A percentile compares a stretch with the other conserved stretches of the same genome.
These are phyloP conservation scores for Helminthosporium solani DNA, from an alignment of 2,329 filamentous ascomycete genomes.

Conservation along the genomic window DNA sequence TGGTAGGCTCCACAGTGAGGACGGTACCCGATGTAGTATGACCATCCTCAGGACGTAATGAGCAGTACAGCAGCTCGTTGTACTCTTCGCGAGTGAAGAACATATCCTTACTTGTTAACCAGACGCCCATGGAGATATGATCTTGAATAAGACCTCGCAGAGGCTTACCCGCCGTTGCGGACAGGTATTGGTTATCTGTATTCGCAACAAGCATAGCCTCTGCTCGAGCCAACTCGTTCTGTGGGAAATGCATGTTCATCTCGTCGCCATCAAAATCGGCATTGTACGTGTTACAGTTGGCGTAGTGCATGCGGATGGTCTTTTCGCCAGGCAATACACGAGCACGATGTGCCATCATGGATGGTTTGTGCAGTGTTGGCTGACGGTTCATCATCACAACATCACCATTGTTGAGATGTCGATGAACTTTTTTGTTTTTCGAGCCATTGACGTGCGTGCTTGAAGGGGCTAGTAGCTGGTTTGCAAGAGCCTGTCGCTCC, in stretches of 20 bases:
- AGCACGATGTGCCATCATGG: slow-evolving; percentile 97
- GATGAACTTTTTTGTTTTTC: slow-evolving; percentile 92
- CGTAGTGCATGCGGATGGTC: slow-evolving; percentile 99
- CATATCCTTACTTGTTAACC: slow-evolving; percentile 85
- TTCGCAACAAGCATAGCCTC: slow-evolving; percentile 93
- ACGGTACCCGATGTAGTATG: slow-evolving; percentile 83
- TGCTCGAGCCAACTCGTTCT: slow-evolving; percentile 90
- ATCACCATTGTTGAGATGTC: slow-evolving; percentile 94
- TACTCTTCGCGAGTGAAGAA: slow-evolving; percentile 89
- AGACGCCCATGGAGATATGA: slow-evolving; percentile 92
- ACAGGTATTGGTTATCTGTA: slow-evolving; percentile 96
- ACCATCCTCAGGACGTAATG: slow-evolving; percentile 83
- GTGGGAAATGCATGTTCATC: slow-evolving; percentile 99
- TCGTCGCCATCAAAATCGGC: slow-evolving; percentile 99
- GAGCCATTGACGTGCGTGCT: slow-evolving; percentile 71
- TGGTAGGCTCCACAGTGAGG: slow-evolving; percentile 74
- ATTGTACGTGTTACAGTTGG: slow-evolving; percentile 99
- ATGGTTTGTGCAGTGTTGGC: slow-evolving; percentile 95
- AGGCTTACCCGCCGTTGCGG: slow-evolving; percentile 88
- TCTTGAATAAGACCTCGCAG: slow-evolving; percentile 96
- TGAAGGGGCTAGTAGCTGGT: slow-evolving; percentile 85
- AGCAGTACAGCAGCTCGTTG: slow-evolving; percentile 89
- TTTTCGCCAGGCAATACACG: slow-evolving; percentile 91
- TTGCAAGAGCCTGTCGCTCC: slow-evolving; percentile 84
- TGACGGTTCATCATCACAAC: slow-evolving; percentile 99